Evolutionary conservation across 2,329 filamentous ascomycete species (phyloP), one percentile per base, ranked within the genome.

Genomic region (Alternaria sp.): DNA sequence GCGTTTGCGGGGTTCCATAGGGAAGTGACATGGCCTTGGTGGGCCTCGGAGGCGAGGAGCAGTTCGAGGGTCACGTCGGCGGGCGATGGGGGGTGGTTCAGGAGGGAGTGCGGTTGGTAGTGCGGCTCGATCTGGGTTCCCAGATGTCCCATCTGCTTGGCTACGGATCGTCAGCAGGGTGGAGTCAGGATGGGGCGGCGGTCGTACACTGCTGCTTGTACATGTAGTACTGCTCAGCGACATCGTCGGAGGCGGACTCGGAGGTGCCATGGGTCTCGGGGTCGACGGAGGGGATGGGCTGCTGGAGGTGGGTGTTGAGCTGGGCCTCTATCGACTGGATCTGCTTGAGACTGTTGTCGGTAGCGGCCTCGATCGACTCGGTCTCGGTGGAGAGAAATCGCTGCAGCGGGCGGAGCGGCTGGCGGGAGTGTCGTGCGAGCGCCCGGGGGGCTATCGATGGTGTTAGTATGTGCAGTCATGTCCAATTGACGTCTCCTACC

Each of bases 1-100:
- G 93, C 90, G 83, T 98, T 99, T 56, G 89, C 90, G 11, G 96
- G 94, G 82, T 99, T 97, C 96, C 96, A 99, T 54, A 94, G 86
- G 65, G 92, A 92, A 0, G 91, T 95, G 74, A 92, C 88, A 82
- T 99, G 96, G 67, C 96, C 96, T 80, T 98, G 89, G 64, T 81
- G 79, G 61, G 79, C 78, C 66, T 80, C 76, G 7, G 79, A 79
- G 57, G 79, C 79, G 63, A 81, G 78, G 89, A 99, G 88, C 65
- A 97, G 87, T 83, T 97, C 94, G 63, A 99, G 89, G 51, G 93
- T 94, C 65, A 98, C 87, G 75, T 97, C 91, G 77, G 90, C 86
- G 23, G 93, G 90, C 43, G 82, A 82, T 1, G 93, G 93, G 4
- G 96, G 94, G 76, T 93, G 86, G 62, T 82, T 84, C 67, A 94